Evolutionary conservation across 2,329 filamentous ascomycete species (phyloP), one percentile per base, ranked within the genome.

Genomic region (Fusarium brachygibbosum): DNA sequence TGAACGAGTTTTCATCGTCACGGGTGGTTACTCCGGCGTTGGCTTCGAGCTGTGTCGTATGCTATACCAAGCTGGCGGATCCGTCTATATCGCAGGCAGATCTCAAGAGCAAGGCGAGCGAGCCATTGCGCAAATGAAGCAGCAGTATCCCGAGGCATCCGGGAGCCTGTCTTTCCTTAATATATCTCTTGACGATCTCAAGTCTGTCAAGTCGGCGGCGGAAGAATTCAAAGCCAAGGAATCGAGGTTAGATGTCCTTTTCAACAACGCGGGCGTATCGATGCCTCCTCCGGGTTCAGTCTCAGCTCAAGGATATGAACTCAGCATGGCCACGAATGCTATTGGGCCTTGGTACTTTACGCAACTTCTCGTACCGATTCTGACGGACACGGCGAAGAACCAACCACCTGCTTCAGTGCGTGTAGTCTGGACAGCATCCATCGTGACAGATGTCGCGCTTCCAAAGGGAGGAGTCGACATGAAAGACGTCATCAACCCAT

Each of bases 221-320:
- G 44, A 58, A 12, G 31, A 66, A 8, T 72, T 72, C 38, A 17
- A 37, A 8, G 21, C 45, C 0, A 38, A 32, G 11, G 70, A 72
- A 6, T 57, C 60, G 5, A 53, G 57, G 8, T 35, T 72, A 1
- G 49, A 72, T 13, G 46, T 66, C 2, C 32, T 71, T 0, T 71
- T 68, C 45, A 72, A 72, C 14, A 72, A 72, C 9, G 67, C 70
- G 0, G 70, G 70, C 2, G 48, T 69, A 3, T 63, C 65, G 4
- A 53, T 52, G 3, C 70, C 69, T 16, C 63, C 67, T 1, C 23
- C 14, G 2, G 70, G 67, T 1, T 66, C 67, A 11, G 49, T 46
- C 4, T 68, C 63, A 3, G 56, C 42, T 7, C 70, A 72, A 13
- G 67, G 60, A 6, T 62, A 66, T 13, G 70, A 72, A 23, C 44